phyloP scores from a whole-genome alignment of 305 asterid species.

The Coffea humblotiana region DNA sequence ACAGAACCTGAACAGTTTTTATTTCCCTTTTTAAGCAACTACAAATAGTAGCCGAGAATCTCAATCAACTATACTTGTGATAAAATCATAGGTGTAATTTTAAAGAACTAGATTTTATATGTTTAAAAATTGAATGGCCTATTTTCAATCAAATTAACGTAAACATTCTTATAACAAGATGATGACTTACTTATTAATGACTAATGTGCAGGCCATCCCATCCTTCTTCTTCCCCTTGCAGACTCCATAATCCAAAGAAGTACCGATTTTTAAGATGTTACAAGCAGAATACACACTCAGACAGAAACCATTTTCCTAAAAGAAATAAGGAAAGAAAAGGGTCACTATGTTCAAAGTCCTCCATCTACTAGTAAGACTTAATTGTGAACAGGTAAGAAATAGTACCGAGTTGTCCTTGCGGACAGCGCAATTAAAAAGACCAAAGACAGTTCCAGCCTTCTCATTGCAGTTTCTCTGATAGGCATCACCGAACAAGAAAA shows the following conservation, averaged over 20 bases:
- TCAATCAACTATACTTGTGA: not conserved
- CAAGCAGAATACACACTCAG: slow-evolving; percentile 67
- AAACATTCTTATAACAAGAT: not conserved
- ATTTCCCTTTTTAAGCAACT: no score
- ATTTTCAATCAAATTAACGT: slow-evolving; percentile 3
- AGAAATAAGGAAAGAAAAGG: slow-evolving; percentile 7
- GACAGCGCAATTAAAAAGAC: slow-evolving; percentile 63
- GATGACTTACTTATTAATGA: slow-evolving; percentile 56
- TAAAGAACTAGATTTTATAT: not conserved
- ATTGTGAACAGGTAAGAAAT: slow-evolving; percentile 14
- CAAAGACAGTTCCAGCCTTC: slow-evolving; percentile 66
- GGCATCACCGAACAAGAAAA: slow-evolving; percentile 93
- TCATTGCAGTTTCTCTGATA: slow-evolving; percentile 62
- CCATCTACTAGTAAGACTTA: slow-evolving; percentile 5
- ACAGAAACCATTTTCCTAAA: slow-evolving; percentile 76
- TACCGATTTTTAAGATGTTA: slow-evolving; percentile 78
- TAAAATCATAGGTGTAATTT: not conserved
- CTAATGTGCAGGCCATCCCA: slow-evolving; percentile 63
- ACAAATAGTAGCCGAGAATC: no score
- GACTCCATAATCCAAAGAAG: slow-evolving; percentile 69
- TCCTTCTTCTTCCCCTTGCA: slow-evolving; percentile 78
- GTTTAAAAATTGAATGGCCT: not conserved
- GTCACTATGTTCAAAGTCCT: slow-evolving; percentile 15
- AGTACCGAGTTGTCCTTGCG: slow-evolving; percentile 75
- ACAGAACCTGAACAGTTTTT: no score